These are phyloP conservation scores for Candida tibetensis DNA, from an alignment of 805 yeast species.

Conservation along the genomic window DNA sequence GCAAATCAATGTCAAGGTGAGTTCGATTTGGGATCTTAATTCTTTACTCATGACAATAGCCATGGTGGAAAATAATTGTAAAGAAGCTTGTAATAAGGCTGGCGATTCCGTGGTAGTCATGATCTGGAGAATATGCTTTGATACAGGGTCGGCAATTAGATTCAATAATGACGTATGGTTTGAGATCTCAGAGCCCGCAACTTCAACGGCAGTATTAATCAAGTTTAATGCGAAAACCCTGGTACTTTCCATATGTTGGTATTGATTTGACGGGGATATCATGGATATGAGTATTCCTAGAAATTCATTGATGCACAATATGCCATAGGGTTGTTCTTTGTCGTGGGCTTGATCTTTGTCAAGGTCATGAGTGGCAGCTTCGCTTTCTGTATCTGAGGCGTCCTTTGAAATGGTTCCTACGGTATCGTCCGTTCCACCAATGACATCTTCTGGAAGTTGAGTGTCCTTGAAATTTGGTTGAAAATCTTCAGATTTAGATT, in stretches of 20 bases:
- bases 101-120: constrained; percentile 74
- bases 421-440: constrained; percentile 44
- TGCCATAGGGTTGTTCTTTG: constrained; percentile 56
- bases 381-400: constrained; percentile 13
- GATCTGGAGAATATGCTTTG: constrained; percentile 78
- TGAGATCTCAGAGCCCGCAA: constrained; percentile 62
- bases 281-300: constrained; percentile 73
- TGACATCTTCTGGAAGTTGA: constrained; percentile 55
- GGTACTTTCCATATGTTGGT: constrained; percentile 83
- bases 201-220: constrained; percentile 76
- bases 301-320: constrained; percentile 73
- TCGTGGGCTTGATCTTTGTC: constrained; percentile 1
- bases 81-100: constrained; percentile 66
- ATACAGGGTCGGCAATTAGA: constrained; percentile 74
- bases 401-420: constrained; percentile 16
- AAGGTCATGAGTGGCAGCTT: constrained; percentile 17
- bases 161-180: constrained; percentile 62
- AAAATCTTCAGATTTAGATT: constrained; percentile 35
- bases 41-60: constrained; percentile 62
- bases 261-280: constrained; percentile 76
- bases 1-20: constrained; percentile 62
- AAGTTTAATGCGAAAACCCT: constrained; percentile 78
- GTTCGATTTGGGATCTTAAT: constrained; percentile 78
- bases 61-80: constrained; percentile 72
- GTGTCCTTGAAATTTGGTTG: constrained; percentile 48